Evolutionary conservation across 2,329 filamentous ascomycete species (phyloP).

Genomic region (Calonectria hongkongensis): DNA sequence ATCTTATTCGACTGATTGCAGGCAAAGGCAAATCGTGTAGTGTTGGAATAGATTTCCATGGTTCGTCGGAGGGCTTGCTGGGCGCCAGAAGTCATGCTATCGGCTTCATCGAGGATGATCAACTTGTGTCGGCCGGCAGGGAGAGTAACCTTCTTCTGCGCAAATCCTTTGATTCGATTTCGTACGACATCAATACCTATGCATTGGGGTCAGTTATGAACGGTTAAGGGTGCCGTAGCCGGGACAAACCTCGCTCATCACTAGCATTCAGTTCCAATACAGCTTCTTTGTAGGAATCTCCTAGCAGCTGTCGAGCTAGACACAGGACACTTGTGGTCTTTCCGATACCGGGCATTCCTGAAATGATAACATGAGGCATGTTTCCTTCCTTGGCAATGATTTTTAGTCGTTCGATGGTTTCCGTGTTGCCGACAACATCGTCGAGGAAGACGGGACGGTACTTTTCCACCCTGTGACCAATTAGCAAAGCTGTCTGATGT

Average conservation of each 20-base stretch:
- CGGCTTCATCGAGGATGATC: conserved; percentile 97
- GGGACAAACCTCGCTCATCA: conserved; percentile 86
- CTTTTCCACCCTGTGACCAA: conserved; percentile 89
- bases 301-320: conserved; percentile 91
- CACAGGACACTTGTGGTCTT: conserved; percentile 98
- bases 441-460: conserved; percentile 96
- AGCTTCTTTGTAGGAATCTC: conserved; percentile 96
- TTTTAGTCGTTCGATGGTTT: conserved; percentile 97
- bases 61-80: conserved; percentile 96
- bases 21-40: conserved; percentile 96
- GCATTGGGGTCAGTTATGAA: background rate
- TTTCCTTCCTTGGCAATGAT: conserved; percentile 99
- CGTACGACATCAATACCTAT: conserved; percentile 95
- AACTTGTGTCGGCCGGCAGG: conserved; percentile 94
- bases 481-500: conserved; percentile 46
- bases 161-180: conserved; percentile 98
- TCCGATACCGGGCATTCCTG: conserved; percentile 99
- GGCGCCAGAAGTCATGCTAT: conserved; percentile 97
- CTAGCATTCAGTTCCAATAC: conserved; percentile 97
- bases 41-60: conserved; percentile 99
- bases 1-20: conserved; percentile 99
- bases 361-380: conserved; percentile 99
- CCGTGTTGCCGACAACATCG: conserved; percentile 97
- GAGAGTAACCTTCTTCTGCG: conserved; percentile 98
- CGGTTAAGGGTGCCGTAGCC: too few relatives aligned